Base-by-base conservation (phyloP, 2,329 filamentous ascomycete genomes). In the Trichophyton mentagrophytes region DNA sequence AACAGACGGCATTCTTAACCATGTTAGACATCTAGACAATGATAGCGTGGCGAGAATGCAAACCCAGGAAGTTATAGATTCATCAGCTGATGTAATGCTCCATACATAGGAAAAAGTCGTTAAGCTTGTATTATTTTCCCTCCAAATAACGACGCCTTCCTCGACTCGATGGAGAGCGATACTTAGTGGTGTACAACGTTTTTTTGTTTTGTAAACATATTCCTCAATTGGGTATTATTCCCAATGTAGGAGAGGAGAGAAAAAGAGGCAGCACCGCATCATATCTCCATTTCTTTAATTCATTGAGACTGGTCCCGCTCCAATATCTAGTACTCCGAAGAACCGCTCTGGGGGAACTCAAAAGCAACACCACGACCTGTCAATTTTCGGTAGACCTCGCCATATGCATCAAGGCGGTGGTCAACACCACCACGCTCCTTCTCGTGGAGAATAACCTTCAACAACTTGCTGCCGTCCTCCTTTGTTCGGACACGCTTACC, bases 341-440 rank as follows among this genome's bases (percentile, higher is more conserved):
- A 78, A 74, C 82, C 82, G 76, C 83, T 83, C 83, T 95, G 88
- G 73, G 93, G 93, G 86, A 99, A 99, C 86, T 99, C 93, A 77
- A 99, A 99, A 80, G 86, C 85, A 77, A 97, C 93, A 77, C 85
- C 85, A 81, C 95, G 93, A 80, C 93, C 93, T 66, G 93, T 99
- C 76, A 99, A 83, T 74, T 90, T 87, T 80, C 90, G 90, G 89
- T 99, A 99, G 77, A 99, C 93, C 86, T 99, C 93, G 68, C 90
- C 89, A 85, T 99, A 99, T 77, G 92, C 96, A 81, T 99, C 93
- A 72, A 99, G 89, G 78, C 93, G 86, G 88, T 97, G 96, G 85
- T 99, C 93, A 72, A 99, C 92, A 78, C 91, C 90, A 75, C 91
- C 92, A 73, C 91, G 89, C 89, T 99, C 93, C 90, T 99, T 99